Conservation (phyloP, 208 protist genomes). For the Crithidia acanthocephali region DNA sequence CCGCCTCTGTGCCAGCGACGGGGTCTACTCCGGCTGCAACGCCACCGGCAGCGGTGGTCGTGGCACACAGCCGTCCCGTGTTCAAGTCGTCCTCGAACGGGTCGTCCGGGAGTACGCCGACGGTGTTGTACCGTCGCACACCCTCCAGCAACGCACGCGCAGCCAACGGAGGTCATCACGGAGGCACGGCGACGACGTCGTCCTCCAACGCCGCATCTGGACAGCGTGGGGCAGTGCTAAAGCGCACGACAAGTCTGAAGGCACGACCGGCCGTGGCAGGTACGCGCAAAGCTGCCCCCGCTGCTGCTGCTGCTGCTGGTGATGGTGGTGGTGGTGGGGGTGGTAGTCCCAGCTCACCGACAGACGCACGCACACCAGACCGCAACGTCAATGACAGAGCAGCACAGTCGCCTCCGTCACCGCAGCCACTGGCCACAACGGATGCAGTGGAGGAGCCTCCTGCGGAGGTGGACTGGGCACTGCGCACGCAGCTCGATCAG, state of each 20-base stretch:
- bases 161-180: not conserved
- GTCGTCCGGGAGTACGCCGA: not conserved
- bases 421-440: not conserved
- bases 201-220: not conserved
- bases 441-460: not conserved
- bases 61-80: not conserved
- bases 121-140: slow-evolving; percentile 6
- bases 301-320: not conserved
- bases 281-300: slow-evolving; percentile 2
- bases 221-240: not conserved
- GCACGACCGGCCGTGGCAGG: not conserved
- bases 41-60: not conserved
- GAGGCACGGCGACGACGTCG: not conserved
- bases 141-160: not conserved
- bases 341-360: too few species aligned
- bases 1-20: not conserved
- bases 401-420: not conserved
- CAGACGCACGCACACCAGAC: not conserved
- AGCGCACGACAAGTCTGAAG: slow-evolving; percentile 4
- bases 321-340: too few species aligned
- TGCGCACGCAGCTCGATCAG: slow-evolving; percentile 44
- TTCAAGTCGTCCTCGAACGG: not conserved
- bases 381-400: not conserved
- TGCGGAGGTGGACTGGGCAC: not conserved
- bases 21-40: not conserved